These are phyloP conservation scores for Elaphomyces granulatus DNA, from an alignment of 495 filamentous ascomycete species.

Conservation along the genomic window DNA sequence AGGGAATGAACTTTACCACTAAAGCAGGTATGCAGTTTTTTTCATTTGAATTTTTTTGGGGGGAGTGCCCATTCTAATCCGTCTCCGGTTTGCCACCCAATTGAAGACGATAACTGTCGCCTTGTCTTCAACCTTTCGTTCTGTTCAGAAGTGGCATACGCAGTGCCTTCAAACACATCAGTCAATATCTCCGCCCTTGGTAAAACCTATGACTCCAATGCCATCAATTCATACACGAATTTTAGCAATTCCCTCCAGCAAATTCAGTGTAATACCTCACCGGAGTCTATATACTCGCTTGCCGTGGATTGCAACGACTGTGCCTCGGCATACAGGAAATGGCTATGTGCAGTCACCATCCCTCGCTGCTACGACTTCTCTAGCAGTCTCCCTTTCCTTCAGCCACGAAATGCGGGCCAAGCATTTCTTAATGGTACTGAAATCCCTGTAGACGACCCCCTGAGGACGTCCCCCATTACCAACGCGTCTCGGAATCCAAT, in stretches of 20 bases:
- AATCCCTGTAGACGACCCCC: constrained; percentile 24
- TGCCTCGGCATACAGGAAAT: constrained; percentile 66
- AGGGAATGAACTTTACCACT: constrained; percentile 52
- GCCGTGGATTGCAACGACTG: constrained; percentile 63
- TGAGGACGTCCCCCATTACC: constrained; percentile 17
- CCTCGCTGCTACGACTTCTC: constrained; percentile 80
- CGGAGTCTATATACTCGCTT: constrained; percentile 63
- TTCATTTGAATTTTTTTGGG: neutral
- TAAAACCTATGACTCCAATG: constrained; percentile 54
- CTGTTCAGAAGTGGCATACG: constrained; percentile 76
- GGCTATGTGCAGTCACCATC: constrained; percentile 88
- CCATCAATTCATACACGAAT: constrained; percentile 45
- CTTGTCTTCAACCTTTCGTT: constrained; percentile 72
- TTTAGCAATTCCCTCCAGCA: constrained; percentile 74
- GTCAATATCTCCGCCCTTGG: constrained; percentile 34
- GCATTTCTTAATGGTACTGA: constrained; percentile 52
- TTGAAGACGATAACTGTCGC: constrained; percentile 57
- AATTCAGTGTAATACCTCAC: constrained; percentile 64
- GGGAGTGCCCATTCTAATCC: constrained; percentile 9
- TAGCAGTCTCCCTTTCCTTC: constrained; percentile 37
- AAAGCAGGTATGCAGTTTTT: constrained; percentile 47
- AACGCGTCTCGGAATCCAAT: constrained; percentile 48
- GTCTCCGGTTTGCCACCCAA: no score
- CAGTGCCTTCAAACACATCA: constrained; percentile 64
- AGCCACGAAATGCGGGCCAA: constrained; percentile 52